These are phyloP conservation scores for Hysterium pulicare DNA, from an alignment of 2,329 filamentous ascomycete genomes.

Conservation along the genomic window DNA sequence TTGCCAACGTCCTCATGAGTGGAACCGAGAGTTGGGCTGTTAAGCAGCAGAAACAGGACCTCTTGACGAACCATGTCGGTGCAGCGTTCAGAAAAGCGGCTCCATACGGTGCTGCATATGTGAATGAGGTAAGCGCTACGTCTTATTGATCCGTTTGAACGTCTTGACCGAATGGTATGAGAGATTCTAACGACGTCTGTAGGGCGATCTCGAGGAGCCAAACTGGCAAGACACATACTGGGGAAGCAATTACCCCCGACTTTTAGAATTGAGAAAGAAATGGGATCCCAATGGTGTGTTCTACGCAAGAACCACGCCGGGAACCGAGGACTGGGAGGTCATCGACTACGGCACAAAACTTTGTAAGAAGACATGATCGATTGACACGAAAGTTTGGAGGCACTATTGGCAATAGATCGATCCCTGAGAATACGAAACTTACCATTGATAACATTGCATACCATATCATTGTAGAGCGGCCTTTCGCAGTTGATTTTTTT, in stretches of 20 bases:
- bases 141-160: not conserved
- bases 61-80: constrained; percentile 30
- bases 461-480: too few relatives aligned
- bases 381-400: too few relatives aligned
- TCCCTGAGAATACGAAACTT: too few relatives aligned
- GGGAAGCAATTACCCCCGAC: constrained; percentile 30
- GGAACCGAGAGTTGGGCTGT: constrained; percentile 29
- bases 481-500: too few relatives aligned
- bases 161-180: not conserved
- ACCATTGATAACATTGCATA: too few relatives aligned
- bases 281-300: constrained; percentile 35
- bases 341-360: constrained; percentile 34
- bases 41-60: constrained; percentile 23
- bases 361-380: constrained; percentile 23
- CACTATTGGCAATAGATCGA: too few relatives aligned
- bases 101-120: constrained; percentile 31
- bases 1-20: constrained; percentile 28
- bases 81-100: constrained; percentile 27
- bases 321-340: constrained; percentile 33
- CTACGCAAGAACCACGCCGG: constrained; percentile 32
- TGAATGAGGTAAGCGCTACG: constrained; percentile 25
- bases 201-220: constrained; percentile 34
- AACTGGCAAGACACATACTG: constrained; percentile 36
- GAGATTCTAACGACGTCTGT: constrained; percentile 1
- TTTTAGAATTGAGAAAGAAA: constrained; percentile 29